Evolutionary conservation across 352 stramenopile species (phyloP), one percentile per base, ranked within the genome.

Genomic region (Pythium volutum): DNA sequence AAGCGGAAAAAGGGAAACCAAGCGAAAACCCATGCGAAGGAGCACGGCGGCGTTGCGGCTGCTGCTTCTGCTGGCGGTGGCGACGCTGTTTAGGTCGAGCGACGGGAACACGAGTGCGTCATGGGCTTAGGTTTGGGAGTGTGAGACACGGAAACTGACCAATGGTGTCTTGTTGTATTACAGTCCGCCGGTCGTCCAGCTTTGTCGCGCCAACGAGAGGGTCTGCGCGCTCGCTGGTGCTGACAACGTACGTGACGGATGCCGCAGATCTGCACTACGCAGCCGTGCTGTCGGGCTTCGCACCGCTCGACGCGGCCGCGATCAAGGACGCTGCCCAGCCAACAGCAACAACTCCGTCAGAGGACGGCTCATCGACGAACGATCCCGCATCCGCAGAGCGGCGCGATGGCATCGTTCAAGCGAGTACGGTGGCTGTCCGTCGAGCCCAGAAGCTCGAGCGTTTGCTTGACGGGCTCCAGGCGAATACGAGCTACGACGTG

Each of bases 401-500:
- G 38, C 22, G 54, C 50, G 20, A 53, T 23, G 51, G 27, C 18
- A 8, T 61, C 27, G 46, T 72, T 12, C 59, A 66, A 6, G 82
- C 77, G 0, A 70, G 69, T 38, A 90, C 81, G 0, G 59, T 91
- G 20, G 63, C 68, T 0, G 71, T 88, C 8, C 14, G 69, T 0
- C 69, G 59, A 25, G 77, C 82, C 6, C 73, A 88, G 43, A 87
- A 88, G 25, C 50, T 91, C 2, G 79, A 83, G 55, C 74, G 66
- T 22, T 31, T 64, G 2, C 67, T 92, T 1, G 25, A 68, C 8
- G 68, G 75, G 0, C 60, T 94, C 14, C 22, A 48, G 11, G 23
- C 79, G 0, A 91, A 92, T 50, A 81, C 70, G 23, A 90, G 71
- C 70, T 94, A 91, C 67, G 83, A 92, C 38, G 82, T 92, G 60